These are phyloP conservation scores for Podaxis carcinomalis DNA, from an alignment of 768 basidiomycete genomes.

Conservation along the genomic window DNA sequence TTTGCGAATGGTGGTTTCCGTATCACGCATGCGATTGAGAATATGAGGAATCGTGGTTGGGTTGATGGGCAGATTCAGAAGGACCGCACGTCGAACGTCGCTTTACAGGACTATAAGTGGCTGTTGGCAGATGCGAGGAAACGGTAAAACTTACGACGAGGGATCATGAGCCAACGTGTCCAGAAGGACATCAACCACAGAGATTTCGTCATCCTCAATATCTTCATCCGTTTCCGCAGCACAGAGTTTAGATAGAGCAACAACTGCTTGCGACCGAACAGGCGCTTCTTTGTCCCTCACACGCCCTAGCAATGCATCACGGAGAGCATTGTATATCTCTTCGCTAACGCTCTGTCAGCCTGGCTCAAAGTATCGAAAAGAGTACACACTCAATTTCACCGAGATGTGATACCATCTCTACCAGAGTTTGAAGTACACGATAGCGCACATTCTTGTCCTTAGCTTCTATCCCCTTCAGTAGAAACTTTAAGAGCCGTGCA, in stretches of 20 bases:
- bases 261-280: conserved; percentile 76
- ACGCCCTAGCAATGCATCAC: conserved; percentile 63
- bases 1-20: conserved; percentile 70
- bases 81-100: conserved; percentile 80
- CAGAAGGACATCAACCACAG: conserved; percentile 56
- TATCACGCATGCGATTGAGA: conserved; percentile 75
- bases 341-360: conserved; percentile 45
- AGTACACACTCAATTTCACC: conserved; percentile 80
- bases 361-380: not conserved
- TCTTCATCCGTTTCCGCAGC: conserved; percentile 64
- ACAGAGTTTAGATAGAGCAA: conserved; percentile 75
- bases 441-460: conserved; percentile 88
- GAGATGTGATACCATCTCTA: conserved; percentile 74
- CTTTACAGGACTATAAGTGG: conserved; percentile 29
- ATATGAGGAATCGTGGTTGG: conserved; percentile 56
- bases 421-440: conserved; percentile 70
- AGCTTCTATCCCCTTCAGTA: conserved; percentile 73
- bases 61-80: conserved; percentile 66
- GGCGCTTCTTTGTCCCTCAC: conserved; percentile 72
- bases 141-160: conserved; percentile 53
- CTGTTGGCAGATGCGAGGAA: not conserved
- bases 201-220: conserved; percentile 42
- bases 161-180: conserved; percentile 69
- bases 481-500: conserved; percentile 54
- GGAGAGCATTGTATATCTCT: conserved; percentile 63